A percentile compares a stretch with the other conserved stretches of the same genome.
Conservation (phyloP, 106 monocot species). For the Triglochin maritima region DNA sequence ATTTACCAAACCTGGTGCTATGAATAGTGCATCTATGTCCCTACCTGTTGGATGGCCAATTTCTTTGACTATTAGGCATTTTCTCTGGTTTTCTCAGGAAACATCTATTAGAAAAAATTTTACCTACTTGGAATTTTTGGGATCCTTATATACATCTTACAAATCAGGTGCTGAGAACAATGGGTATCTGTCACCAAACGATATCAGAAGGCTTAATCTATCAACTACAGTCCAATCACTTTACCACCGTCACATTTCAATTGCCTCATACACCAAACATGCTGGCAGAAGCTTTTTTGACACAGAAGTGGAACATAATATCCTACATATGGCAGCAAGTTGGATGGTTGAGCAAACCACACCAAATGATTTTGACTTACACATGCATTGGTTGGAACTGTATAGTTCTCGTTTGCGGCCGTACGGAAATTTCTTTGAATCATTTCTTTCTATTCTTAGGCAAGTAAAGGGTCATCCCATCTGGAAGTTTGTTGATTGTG, state of each 20-base stretch:
- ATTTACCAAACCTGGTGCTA: conserved; percentile 13
- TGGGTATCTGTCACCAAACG: not conserved
- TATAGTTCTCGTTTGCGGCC: conserved; percentile 31
- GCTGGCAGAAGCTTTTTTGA: conserved; percentile 10
- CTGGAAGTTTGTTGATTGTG: conserved; percentile 48
- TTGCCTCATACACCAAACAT: not conserved
- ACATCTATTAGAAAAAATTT: conserved; percentile 50
- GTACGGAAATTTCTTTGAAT: conserved; percentile 49
- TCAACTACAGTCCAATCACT: conserved; percentile 22
- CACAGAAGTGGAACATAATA: conserved; percentile 28
- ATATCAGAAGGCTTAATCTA: conserved; percentile 12
- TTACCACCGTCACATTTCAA: conserved; percentile 27
- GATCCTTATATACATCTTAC: conserved; percentile 55
- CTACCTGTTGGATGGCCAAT: conserved; percentile 70
- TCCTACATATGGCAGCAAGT: conserved; percentile 71
- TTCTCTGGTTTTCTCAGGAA: conserved; percentile 62
- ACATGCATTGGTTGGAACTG: conserved; percentile 47
- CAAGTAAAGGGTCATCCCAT: conserved; percentile 61
- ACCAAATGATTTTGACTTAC: conserved; percentile 46
- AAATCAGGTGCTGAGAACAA: conserved; percentile 8
- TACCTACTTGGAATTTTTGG: conserved; percentile 52
- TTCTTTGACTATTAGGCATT: conserved; percentile 32
- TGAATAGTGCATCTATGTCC: conserved; percentile 30
- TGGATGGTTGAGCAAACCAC: conserved; percentile 84
- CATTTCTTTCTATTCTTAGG: conserved; percentile 36